These are phyloP conservation scores for Citrullus colocynthis DNA, from an alignment of 306 rosid genomes.

Conservation along the genomic window DNA sequence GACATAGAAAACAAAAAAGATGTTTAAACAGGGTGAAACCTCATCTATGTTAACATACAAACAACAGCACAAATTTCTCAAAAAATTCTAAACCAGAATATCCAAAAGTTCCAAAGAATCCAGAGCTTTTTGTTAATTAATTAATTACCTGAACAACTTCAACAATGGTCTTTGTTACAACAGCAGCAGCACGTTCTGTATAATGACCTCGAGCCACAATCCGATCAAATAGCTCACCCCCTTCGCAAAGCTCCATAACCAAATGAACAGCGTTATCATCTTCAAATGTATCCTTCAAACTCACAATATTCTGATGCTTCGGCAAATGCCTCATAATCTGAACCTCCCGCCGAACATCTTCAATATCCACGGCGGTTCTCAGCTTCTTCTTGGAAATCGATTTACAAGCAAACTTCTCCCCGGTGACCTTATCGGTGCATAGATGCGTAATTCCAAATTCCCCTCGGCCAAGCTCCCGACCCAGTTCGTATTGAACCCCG, in stretches of 20 bases:
- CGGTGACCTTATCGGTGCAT: slow-evolving; percentile 47
- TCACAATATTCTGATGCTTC: slow-evolving; percentile 49
- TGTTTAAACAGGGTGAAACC: background rate
- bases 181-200: slow-evolving; percentile 92
- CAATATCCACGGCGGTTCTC: slow-evolving; percentile 61
- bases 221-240: slow-evolving; percentile 88
- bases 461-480: slow-evolving; percentile 86
- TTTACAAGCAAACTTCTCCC: slow-evolving; percentile 58
- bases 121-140: background rate
- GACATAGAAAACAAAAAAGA: background rate
- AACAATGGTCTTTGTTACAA: slow-evolving; percentile 68
- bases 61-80: background rate
- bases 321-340: slow-evolving; percentile 86
- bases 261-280: slow-evolving; percentile 79
- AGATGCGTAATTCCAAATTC: slow-evolving; percentile 88
- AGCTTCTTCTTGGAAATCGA: slow-evolving; percentile 90
- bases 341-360: slow-evolving; percentile 86
- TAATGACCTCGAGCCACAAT: slow-evolving; percentile 90
- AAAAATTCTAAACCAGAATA: background rate
- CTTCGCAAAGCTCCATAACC: slow-evolving; percentile 98
- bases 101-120: background rate
- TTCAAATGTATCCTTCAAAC: slow-evolving; percentile 69
- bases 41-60: background rate
- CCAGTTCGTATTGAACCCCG: slow-evolving; percentile 47
- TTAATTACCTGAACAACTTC: slow-evolving; percentile 88